Base-by-base conservation (phyloP, 805 yeast genomes). In the Babjeviella inositovora region DNA sequence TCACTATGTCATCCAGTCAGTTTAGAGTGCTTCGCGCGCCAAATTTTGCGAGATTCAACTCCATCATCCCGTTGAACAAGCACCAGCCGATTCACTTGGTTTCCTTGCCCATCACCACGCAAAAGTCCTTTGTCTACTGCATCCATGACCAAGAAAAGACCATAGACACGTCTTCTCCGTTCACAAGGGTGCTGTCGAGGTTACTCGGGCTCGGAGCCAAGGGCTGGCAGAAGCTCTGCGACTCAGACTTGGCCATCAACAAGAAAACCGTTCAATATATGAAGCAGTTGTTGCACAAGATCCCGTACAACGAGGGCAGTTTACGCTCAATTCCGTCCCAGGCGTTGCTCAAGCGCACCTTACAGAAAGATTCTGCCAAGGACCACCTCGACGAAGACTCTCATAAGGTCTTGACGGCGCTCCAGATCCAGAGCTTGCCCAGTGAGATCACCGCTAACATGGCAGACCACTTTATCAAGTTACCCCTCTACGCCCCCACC, bases 251-350 rank as follows among this genome's bases (percentile, higher is more conserved):
- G 18, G 39, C 52, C 7, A 47, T 74, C 36, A 81, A 81, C 43
- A 51, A 61, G 32, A 57, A 53, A 25, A 60, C 84, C 21, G 82
- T 76, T 3, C 23, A 39, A 3, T 52, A 53, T 30, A 62, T 73
- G 9, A 58, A 64, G 20, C 44, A 42, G 25, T 53, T 75, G 18
- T 43, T 84, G 33, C 62, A 65, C 24, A 56, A 67, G 12, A 67
- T 79, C 5, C 81, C 87, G 3, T 85, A 87, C 66, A 70, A 73
- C 32, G 97, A 85, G 39, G 63, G 67, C 36, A 65, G 82, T 21
- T 52, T 85, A 28, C 57, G 69, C 29, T 64, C 87, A 3, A 64
- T 87, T 13, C 96, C 97, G 1, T 69, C 84, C 3, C 61, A 65
- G 27, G 46, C 51, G 17, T 53, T 72, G 18, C 17, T 14, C 20